Evolutionary conservation across 192 early-diverging fungal genomes (phyloP), one percentile per base, ranked within the genome.

Genomic region (Helicostylum pulchrum): DNA sequence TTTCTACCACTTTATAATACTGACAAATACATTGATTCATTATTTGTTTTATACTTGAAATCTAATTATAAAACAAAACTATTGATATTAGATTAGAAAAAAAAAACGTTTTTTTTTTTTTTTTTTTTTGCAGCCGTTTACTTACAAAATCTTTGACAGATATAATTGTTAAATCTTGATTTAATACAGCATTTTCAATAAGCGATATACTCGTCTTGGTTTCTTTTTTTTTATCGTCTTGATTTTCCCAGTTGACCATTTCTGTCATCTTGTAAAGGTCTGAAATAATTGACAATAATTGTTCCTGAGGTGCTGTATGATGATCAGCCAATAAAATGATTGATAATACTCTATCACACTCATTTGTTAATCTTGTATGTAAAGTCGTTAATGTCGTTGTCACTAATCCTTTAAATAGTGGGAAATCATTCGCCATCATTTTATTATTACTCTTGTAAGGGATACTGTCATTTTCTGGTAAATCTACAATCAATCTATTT

Each of bases 301-400:
- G 21, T 0, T 76, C 62, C 10, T 46, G 47, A 17, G 70, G 74
- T 14, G 53, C 12, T 19, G 31, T 34, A 4, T 10, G 23, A 17
- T 47, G 48, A 42, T 42, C 19, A 30, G 42, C 39, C 53, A 49
- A 50, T 21, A 62, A 50, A 10, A 71, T 19, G 0, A 66, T 49
- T 0, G 65, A 57, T 12, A 72, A 21, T 21, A 54, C 34, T 43
- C 52, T 53, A 23, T 72, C 74, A 42, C 68, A 71, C 21, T 67
- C 66, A 31, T 57, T 55, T 2, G 64, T 36, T 1, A 76, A 53
- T 52, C 61, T 64, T 12, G 52, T 76, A 26, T 68, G 74, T 23
- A 76, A 32, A 11, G 65, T 64, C 12, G 74, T 76, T 3, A 76
- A 36, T 3, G 70, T 71, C 14, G 65, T 60, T 17, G 74, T 68